Conservation (phyloP, 768 basidiomycete species). For the Tephrocybe rancida region DNA sequence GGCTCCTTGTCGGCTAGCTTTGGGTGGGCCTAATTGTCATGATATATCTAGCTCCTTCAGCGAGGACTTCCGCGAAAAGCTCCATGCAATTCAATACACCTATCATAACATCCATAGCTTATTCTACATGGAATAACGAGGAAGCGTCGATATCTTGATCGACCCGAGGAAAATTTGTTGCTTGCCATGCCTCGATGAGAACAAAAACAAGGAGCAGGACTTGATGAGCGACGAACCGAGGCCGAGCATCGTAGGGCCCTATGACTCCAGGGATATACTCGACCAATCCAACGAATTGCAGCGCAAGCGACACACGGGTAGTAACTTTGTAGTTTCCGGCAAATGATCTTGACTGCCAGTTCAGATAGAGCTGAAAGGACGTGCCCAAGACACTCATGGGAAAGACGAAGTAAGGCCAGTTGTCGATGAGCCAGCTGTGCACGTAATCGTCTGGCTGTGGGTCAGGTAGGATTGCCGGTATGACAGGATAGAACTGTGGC, state of each 20-base stretch:
- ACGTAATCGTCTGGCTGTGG: conserved; percentile 5
- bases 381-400: conserved; percentile 16
- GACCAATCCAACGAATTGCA: not conserved
- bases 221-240: conserved; percentile 8
- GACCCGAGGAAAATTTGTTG: conserved; percentile 4
- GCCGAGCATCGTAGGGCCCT: conserved; percentile 11
- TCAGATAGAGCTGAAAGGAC: conserved; percentile 26
- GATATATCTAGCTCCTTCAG: no score
- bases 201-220: not conserved
- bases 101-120: no score
- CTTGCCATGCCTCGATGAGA: conserved; percentile 8
- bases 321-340: conserved; percentile 24
- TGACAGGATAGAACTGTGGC: conserved; percentile 7
- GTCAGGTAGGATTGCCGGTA: conserved; percentile 10
- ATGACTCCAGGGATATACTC: conserved; percentile 11
- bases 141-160: not conserved
- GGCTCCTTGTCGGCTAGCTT: no score
- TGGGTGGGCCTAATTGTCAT: no score
- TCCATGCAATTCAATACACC: no score
- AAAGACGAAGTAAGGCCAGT: conserved; percentile 10
- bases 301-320: not conserved
- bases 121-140: not conserved
- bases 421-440: conserved; percentile 5
- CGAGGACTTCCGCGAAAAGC: no score
- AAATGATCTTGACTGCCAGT: conserved; percentile 20